These are phyloP conservation scores for Leucaena leucocephala DNA, from an alignment of 306 rosid species.

Conservation along the genomic window DNA sequence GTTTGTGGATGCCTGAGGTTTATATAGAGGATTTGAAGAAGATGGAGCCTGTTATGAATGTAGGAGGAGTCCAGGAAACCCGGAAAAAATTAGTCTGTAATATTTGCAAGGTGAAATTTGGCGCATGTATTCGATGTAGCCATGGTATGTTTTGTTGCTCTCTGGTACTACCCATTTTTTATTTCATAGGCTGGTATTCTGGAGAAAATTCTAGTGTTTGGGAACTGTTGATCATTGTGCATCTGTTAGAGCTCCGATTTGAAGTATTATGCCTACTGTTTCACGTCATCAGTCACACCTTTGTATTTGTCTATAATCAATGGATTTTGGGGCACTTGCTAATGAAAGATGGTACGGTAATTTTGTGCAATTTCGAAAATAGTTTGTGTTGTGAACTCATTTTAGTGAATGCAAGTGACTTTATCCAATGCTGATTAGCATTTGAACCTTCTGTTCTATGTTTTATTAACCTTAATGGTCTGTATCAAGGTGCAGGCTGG, in stretches of 20 bases:
- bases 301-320: constrained; percentile 25
- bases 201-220: constrained; percentile 24
- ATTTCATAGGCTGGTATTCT: constrained; percentile 37
- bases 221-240: constrained; percentile 15
- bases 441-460: background rate
- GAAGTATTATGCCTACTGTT: background rate
- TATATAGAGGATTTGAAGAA: constrained; percentile 72
- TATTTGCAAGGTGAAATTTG: constrained; percentile 90
- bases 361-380: constrained; percentile 19
- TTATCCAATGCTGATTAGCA: background rate
- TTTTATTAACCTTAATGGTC: background rate
- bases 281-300: constrained; percentile 3
- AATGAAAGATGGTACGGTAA: background rate
- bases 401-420: constrained; percentile 1
- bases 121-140: constrained; percentile 92
- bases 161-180: constrained; percentile 40
- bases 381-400: constrained; percentile 10
- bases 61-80: constrained; percentile 68
- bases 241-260: constrained; percentile 20
- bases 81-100: constrained; percentile 72
- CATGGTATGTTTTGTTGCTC: constrained; percentile 80
- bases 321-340: background rate
- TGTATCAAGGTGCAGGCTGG: background rate
- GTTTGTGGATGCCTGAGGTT: constrained; percentile 92
- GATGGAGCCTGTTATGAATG: constrained; percentile 88